Evolutionary conservation across 208 protist genomes (phyloP), one percentile per base, ranked within the genome.

Genomic region (Acanthamoeba rhysodes): DNA sequence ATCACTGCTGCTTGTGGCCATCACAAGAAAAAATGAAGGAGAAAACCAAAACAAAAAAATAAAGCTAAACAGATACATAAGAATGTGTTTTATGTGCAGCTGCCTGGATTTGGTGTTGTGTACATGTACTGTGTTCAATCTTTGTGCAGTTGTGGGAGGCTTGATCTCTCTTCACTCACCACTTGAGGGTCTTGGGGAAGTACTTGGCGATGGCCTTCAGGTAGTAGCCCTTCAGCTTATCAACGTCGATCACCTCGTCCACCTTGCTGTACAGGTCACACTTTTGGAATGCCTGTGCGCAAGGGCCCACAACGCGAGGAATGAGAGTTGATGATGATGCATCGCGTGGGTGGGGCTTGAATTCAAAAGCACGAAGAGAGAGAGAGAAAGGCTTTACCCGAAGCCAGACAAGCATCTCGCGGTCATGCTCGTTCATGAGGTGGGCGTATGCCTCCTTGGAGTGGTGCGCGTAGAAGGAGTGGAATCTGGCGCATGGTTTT

Each of bases 381-480:
- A n/a, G n/a, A n/a, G n/a, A n/a, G n/a, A n/a, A n/a, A 76, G 74
- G 62, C 62, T 88, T 95, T 64, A 97, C 94, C n/a, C 91, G 95
- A 2, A 98, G 94, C 97, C 97, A 98, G 24, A 82, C 29, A 20
- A 96, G 45, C 95, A 96, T 96, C 16, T 95, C 55, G 27, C 78
- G 41, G 94, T 98, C 97, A 37, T 95, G 12, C 24, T 95, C 62
- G 66, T 96, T 97, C 29, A 76, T 94, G 27, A 97, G 37, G 50
- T 96, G 45, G 24, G 82, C 64, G 92, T 97, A 98, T 57, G 90
- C 95, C 55, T 68, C 90, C 20, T 72, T 80, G 29, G 41, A 93
- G 84, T 98, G 97, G 96, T 97, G 97, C 37, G 97, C 96, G 90
- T 98, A 98, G 50, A 98, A 97, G 0, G 97, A 97, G 90, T 98